Evolutionary conservation across 805 yeast species (phyloP).

Genomic region (Teunomyces tritomae): DNA sequence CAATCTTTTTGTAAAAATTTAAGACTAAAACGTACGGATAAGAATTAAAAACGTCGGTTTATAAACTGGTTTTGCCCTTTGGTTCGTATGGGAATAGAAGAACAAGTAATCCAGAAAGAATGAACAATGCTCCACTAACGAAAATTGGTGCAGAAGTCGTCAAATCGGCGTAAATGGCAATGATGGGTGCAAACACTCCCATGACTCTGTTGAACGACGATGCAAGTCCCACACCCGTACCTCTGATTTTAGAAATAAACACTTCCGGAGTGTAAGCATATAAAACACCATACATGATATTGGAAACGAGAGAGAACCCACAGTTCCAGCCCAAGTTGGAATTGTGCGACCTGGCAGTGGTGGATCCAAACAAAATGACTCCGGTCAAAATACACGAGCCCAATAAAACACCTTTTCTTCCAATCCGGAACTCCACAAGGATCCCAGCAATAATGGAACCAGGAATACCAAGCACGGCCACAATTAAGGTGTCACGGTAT

Average conservation of each 20-base stretch:
- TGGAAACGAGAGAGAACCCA: constrained; percentile 44
- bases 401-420: constrained; percentile 57
- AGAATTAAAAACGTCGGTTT: background rate
- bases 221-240: constrained; percentile 61
- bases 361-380: constrained; percentile 59
- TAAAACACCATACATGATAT: constrained; percentile 54
- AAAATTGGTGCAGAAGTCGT: constrained; percentile 59
- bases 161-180: constrained; percentile 47
- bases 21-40: too few species aligned
- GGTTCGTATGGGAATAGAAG: constrained; percentile 52
- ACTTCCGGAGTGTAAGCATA: constrained; percentile 70
- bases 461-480: constrained; percentile 31
- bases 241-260: constrained; percentile 46
- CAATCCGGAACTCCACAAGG: constrained; percentile 37
- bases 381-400: constrained; percentile 53
- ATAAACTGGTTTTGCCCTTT: constrained; percentile 17
- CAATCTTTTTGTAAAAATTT: too few species aligned
- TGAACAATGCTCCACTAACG: constrained; percentile 57
- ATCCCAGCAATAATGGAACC: constrained; percentile 33
- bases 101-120: constrained; percentile 38
- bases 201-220: constrained; percentile 52
- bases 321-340: constrained; percentile 50
- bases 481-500: constrained; percentile 30
- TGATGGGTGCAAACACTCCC: constrained; percentile 59
- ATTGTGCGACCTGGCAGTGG: constrained; percentile 54